These are phyloP conservation scores for Hyphopichia wangnamkhiaoensis DNA, from an alignment of 1,139 yeast species.

Conservation along the genomic window DNA sequence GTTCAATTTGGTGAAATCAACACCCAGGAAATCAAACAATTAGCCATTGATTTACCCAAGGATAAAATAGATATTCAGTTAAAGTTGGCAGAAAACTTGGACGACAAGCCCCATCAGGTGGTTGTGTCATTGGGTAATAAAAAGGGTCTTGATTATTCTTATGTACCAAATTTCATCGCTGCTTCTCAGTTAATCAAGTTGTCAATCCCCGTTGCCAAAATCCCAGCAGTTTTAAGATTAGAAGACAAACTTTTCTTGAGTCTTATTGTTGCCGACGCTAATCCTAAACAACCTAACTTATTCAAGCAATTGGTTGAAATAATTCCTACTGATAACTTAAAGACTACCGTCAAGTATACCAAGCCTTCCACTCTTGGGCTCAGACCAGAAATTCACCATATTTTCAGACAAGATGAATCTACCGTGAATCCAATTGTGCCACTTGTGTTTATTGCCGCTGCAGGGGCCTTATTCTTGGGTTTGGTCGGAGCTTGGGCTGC, in stretches of 20 bases:
- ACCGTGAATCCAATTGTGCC: conserved; percentile 61
- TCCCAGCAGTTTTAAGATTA: conserved; percentile 41
- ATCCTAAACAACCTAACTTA: conserved; percentile 20
- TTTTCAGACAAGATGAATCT: conserved; percentile 57
- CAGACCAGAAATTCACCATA: conserved; percentile 70
- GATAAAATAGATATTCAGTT: conserved; percentile 35
- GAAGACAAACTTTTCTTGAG: conserved; percentile 33
- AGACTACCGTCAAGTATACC: conserved; percentile 22
- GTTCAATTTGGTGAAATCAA: conserved; percentile 37
- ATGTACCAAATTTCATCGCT: conserved; percentile 23
- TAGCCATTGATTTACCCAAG: conserved; percentile 31
- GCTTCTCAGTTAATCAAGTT: conserved; percentile 22
- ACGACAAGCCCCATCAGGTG: conserved; percentile 27
- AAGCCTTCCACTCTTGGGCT: conserved; percentile 46
- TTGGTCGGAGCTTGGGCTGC: conserved; percentile 52
- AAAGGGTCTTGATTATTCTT: conserved; percentile 25
- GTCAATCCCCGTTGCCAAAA: conserved; percentile 29
- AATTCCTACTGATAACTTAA: conserved; percentile 32
- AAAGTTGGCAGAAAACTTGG: conserved; percentile 21
- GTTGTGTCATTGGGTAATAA: conserved; percentile 28
- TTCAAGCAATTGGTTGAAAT: conserved; percentile 33
- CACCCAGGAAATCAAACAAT: conserved; percentile 36
- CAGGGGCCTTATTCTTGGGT: conserved; percentile 41
- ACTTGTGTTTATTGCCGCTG: conserved; percentile 48
- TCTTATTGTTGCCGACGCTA: conserved; percentile 34